Evolutionary conservation across 805 yeast species (phyloP).

Genomic region (Candida chauliodis): DNA sequence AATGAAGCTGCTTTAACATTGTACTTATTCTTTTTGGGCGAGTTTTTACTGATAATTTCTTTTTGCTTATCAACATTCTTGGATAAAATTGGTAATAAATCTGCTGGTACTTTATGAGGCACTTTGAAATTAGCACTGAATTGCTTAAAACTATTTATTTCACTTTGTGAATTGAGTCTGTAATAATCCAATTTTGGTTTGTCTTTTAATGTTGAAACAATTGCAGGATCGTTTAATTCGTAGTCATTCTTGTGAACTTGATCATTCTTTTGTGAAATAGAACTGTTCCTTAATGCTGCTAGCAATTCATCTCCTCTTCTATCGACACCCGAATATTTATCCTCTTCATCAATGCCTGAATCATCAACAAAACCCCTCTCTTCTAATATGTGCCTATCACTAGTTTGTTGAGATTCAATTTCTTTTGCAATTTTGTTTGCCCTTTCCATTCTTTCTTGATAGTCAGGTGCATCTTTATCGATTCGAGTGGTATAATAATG

Average conservation of each 20-base stretch:
- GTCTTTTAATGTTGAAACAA: slow-evolving; percentile 37
- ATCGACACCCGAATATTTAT: slow-evolving; percentile 89
- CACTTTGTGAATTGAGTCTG: slow-evolving; percentile 52
- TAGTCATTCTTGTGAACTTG: slow-evolving; percentile 52
- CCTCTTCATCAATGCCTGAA: slow-evolving; percentile 91
- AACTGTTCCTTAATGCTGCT: slow-evolving; percentile 42
- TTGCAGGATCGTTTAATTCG: slow-evolving; percentile 62
- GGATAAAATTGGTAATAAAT: slow-evolving; percentile 64
- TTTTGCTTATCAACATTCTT: slow-evolving; percentile 66
- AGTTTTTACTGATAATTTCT: slow-evolving; percentile 47
- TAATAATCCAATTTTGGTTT: slow-evolving; percentile 29
- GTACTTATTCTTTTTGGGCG: slow-evolving; percentile 55
- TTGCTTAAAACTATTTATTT: slow-evolving; percentile 66
- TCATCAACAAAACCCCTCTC: slow-evolving; percentile 86
- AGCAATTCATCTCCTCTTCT: slow-evolving; percentile 52
- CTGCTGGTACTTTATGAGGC: slow-evolving; percentile 57
- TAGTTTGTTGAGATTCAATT: slow-evolving; percentile 67
- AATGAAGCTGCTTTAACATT: slow-evolving; percentile 68
- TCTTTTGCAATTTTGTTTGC: slow-evolving; percentile 84
- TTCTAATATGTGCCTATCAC: slow-evolving; percentile 82
- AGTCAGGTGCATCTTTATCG: slow-evolving; percentile 71
- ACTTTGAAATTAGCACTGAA: slow-evolving; percentile 81
- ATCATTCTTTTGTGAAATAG: slow-evolving; percentile 23
- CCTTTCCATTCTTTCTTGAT: slow-evolving; percentile 52
- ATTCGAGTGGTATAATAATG: slow-evolving; percentile 79